phyloP scores from a whole-genome alignment of 768 basidiomycete genomes.

The Kwoniella europaea region DNA sequence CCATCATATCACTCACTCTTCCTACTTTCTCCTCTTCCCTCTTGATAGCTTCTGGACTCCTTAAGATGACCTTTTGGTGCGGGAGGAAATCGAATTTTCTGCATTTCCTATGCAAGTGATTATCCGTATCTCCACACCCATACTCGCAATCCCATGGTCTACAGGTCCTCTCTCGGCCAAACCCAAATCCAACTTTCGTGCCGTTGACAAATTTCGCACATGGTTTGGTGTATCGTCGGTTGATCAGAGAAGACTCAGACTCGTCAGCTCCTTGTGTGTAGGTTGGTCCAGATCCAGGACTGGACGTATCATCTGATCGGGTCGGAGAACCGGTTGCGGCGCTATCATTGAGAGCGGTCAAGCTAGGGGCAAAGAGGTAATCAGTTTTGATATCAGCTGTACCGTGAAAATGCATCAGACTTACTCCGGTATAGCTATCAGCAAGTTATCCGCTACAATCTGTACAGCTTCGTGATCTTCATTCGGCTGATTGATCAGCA shows the following conservation, averaged over 20 bases:
- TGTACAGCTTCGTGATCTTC: conserved; percentile 78
- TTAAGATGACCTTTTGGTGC: conserved; percentile 75
- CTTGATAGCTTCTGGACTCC: conserved; percentile 52
- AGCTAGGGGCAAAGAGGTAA: conserved; percentile 17
- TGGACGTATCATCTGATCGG: conserved; percentile 12
- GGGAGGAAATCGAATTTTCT: conserved; percentile 78
- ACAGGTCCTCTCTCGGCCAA: conserved; percentile 81
- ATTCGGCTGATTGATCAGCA: conserved; percentile 74
- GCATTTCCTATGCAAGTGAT: conserved; percentile 74
- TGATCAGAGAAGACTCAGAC: conserved; percentile 33
- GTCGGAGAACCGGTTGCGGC: conserved; percentile 50
- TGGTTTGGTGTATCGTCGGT: conserved; percentile 65
- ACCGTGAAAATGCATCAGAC: conserved; percentile 45
- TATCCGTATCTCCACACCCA: conserved; percentile 62
- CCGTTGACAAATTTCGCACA: conserved; percentile 84
- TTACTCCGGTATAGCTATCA: conserved; percentile 84
- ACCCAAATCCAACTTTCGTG: conserved; percentile 83
- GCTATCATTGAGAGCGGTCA: conserved; percentile 51
- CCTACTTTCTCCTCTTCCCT: conserved; percentile 20
- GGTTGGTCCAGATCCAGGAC: background rate
- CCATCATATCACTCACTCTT: conserved; percentile 37
- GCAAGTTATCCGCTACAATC: conserved; percentile 76
- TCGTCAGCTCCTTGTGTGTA: conserved; percentile 14
- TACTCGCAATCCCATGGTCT: conserved; percentile 65
- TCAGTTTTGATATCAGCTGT: conserved; percentile 1